Base-by-base conservation (phyloP, 31 red algal species). In the Odonthalia washingtoniensis region DNA sequence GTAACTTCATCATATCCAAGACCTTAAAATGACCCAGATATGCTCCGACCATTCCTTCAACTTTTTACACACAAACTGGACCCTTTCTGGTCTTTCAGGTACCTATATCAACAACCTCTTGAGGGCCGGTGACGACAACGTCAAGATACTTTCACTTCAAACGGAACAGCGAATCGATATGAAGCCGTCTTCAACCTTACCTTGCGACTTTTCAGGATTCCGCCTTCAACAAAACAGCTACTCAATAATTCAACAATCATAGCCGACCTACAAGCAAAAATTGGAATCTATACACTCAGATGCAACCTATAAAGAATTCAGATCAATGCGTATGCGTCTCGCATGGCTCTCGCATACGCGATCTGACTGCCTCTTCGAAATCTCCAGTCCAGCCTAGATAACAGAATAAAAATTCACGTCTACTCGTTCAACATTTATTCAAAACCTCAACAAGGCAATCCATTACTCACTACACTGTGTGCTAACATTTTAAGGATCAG, bases 11-110 rank as follows among this genome's bases (percentile, higher is more conserved):
- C 86, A 89, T 37, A 43, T 40, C 0, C 24, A 73, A 3, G 86
- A 80, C 41, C 65, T 85, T 0, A 39, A 24, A 45, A 79, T 80
- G 81, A 2, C 3, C 12, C 81, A 35, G 0, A n/a, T 85, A 0
- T 60, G 80, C 37, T 78, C 73, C 3, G 89, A 91, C 49, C 81
- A 79, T 38, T 80, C 80, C 0, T n/a, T 91, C 16, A 85, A 78
- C 60, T 6, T 3, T 3, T 0, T 84, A 1, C 41, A 75, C 21
- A 0, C 12, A 28, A 52, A 91, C 6, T 40, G 3, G 26, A 21
- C 68, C 16, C 45, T 77, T 5, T 1, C 24, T 1, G 88, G 88
- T 30, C 43, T 84, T 1, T 73, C 66, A 5, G 81, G 53, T 41
- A 41, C 36, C 5, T 91, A 84, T 42, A 72, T 91, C 0, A 72